Base-by-base conservation (phyloP, 257 asterid genomes). In the Capsicum rhomboideum region DNA sequence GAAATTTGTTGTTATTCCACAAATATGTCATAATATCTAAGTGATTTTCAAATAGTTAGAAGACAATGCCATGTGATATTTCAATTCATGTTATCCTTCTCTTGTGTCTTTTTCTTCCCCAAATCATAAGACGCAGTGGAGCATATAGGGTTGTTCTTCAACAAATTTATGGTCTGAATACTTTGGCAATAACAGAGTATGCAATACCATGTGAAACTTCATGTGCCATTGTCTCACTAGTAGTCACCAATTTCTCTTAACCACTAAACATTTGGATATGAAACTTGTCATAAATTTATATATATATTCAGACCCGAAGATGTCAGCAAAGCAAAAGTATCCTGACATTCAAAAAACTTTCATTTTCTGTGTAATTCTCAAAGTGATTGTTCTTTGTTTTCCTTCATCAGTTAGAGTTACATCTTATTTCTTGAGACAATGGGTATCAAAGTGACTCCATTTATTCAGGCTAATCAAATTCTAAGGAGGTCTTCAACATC, bases 21-120 rank as follows among this genome's bases (percentile, higher is more conserved):
- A 71, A 40, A 71, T 71, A 69, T n/a, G 6, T 10, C 34, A 0
- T 71, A 10, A 4, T 1, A 0, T 8, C 23, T 10, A 6, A n/a
- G 79, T 71, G 55, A 31, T 42, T 71, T 54, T 71, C 12, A 3
- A 42, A 71, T 18, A 40, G 7, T n/a, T 42, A 71, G 11, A 71
- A 20, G 79, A 20, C 79, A 71, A 11, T 40, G n/a, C 0, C 56
- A 42, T 71, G 34, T 71, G 34, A 71, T 71, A n/a, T 71, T 71
- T 71, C 34, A 0, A 13, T 6, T n/a, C 79, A 0, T 42, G 79
- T 40, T 71, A 71, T 71, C 0, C 42, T n/a, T 40, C 8, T 40
- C 34, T 42, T 12, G 79, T 71, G 79, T n/a, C 37, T 72, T 72
- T 9, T 42, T 72, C 56, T 72, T 56, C 23, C 44, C 18, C 56